phyloP scores from a whole-genome alignment of 257 asterid genomes.

The Verbascum thapsus region DNA sequence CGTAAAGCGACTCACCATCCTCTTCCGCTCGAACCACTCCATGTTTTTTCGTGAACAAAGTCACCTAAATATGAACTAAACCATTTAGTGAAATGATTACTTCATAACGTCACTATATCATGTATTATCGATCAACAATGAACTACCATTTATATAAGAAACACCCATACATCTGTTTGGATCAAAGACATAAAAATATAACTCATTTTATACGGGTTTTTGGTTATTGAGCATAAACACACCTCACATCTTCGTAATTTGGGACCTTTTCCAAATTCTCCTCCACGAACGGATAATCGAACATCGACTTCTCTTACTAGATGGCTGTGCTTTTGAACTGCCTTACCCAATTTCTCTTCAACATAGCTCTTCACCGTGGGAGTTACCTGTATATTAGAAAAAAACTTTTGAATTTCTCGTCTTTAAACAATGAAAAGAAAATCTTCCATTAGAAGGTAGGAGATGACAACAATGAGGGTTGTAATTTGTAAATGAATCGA shows the following conservation, averaged over 20 bases:
- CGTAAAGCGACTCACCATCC: conserved; percentile 73
- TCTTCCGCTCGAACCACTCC: conserved; percentile 94
- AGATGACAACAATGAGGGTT: too few relatives aligned
- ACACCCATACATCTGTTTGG: too few relatives aligned
- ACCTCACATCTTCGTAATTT: conserved; percentile 76
- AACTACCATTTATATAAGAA: too few relatives aligned
- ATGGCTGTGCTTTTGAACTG: conserved; percentile 85
- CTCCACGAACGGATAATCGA: conserved; percentile 83
- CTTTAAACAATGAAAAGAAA: conserved; percentile 1
- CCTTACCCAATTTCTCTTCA: conserved; percentile 88
- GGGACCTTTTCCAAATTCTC: conserved; percentile 91
- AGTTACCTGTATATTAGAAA: conserved; percentile 42
- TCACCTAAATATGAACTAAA: conserved; percentile 68
- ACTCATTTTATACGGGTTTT: neutral
- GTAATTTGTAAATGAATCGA: too few relatives aligned
- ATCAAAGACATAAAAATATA: too few relatives aligned
- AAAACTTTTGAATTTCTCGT: neutral
- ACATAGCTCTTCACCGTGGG: conserved; percentile 56
- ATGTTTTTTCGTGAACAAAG: conserved; percentile 85
- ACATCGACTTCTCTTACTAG: conserved; percentile 91
- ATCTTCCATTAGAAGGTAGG: neutral
- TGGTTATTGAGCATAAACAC: neutral
- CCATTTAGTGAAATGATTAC: too few relatives aligned
- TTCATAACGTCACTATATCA: too few relatives aligned
- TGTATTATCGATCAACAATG: too few relatives aligned